phyloP scores from a whole-genome alignment of 2,329 filamentous ascomycete species.

The Huntiella decipiens region DNA sequence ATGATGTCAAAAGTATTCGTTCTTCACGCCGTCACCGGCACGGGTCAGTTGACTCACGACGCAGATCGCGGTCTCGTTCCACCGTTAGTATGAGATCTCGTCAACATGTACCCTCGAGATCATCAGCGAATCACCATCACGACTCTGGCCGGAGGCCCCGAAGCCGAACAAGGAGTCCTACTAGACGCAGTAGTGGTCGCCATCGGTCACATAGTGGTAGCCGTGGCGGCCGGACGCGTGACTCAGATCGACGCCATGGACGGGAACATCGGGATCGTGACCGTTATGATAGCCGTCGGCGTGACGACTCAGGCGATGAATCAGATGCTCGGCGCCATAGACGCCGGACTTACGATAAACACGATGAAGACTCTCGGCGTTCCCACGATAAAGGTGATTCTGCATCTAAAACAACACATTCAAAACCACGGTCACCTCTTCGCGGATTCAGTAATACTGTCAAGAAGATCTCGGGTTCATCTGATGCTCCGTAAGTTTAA shows the following conservation, averaged over 20 bases:
- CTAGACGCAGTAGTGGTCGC: neutral
- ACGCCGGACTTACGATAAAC: neutral
- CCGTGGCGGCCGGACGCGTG: neutral
- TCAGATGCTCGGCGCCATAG: constrained; percentile 12
- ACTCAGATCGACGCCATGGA: neutral
- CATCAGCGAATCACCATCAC: neutral
- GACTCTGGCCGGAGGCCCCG: neutral
- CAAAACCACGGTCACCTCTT: constrained; percentile 22
- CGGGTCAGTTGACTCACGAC: constrained; percentile 3
- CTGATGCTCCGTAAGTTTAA: constrained; percentile 1
- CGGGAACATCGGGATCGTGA: constrained; percentile 4
- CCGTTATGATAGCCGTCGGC: constrained; percentile 14
- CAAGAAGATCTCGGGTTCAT: neutral
- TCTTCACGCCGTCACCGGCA: constrained; percentile 1
- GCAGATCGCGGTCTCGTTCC: constrained; percentile 4
- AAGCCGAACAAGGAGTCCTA: constrained; percentile 6
- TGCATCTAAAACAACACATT: constrained; percentile 14
- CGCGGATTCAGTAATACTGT: constrained; percentile 16
- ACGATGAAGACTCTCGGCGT: constrained; percentile 4
- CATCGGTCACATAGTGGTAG: constrained; percentile 3
- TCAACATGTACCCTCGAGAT: too few species aligned
- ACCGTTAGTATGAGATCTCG: neutral
- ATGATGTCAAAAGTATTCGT: neutral
- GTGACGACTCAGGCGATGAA: constrained; percentile 16
- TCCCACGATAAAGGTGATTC: neutral